Evolutionary conservation across 139 green algal genomes (phyloP).

Genomic region (Gonium pectorale): DNA sequence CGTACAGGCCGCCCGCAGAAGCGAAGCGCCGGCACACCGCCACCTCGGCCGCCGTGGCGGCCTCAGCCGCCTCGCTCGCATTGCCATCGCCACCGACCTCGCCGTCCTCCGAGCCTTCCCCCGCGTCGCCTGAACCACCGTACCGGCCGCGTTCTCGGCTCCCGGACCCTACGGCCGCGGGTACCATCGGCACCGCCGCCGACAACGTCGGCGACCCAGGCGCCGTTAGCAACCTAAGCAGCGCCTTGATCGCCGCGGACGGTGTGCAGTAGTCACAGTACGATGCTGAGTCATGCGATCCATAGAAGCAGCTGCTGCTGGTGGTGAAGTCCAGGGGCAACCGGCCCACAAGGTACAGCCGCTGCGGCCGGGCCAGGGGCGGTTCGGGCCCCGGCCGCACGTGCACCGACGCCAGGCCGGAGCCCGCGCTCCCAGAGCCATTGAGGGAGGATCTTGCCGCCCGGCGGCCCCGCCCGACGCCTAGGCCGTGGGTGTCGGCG

Average conservation of each 20-base stretch:
- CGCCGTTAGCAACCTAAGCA: slow-evolving; percentile 38
- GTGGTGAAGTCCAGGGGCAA: slow-evolving; percentile 41
- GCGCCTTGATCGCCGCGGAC: slow-evolving; percentile 39
- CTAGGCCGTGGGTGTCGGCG: too few relatives aligned
- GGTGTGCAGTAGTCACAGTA: slow-evolving; percentile 57
- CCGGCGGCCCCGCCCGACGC: too few relatives aligned
- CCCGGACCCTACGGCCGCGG: too few relatives aligned
- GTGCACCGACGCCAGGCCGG: too few relatives aligned
- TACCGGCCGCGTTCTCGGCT: too few relatives aligned
- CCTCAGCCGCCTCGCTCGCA: background rate
- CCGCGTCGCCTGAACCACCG: too few relatives aligned
- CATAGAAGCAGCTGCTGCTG: slow-evolving; percentile 46
- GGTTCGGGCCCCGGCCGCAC: background rate
- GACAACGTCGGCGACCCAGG: background rate
- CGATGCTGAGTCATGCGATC: slow-evolving; percentile 16
- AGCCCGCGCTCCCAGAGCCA: too few relatives aligned
- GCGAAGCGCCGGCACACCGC: slow-evolving; percentile 41
- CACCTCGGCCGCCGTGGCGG: background rate
- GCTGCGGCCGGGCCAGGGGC: background rate
- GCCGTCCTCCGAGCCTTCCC: too few relatives aligned
- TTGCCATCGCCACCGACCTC: too few relatives aligned
- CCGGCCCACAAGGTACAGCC: slow-evolving; percentile 44
- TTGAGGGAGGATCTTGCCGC: too few relatives aligned
- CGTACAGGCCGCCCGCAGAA: slow-evolving; percentile 47
- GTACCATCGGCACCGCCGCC: background rate